Evolutionary conservation across 2,329 filamentous ascomycete genomes (phyloP), one percentile per base, ranked within the genome.

Genomic region (Helotiales sp.): DNA sequence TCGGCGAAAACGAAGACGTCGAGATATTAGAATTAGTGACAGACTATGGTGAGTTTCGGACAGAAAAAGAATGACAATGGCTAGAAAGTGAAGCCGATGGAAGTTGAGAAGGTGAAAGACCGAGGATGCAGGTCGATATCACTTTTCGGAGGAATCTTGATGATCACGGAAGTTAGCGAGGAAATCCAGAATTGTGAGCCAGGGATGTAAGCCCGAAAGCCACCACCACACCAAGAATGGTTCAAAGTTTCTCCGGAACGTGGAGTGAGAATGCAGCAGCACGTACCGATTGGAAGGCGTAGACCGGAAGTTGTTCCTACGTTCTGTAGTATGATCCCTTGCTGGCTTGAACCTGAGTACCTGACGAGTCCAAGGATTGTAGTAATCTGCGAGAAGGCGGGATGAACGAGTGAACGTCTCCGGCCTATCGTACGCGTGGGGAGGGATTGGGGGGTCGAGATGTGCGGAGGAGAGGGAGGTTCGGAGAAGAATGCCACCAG

Each of bases 341-440:
- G 61, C 58, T 62, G 63, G 45, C 67, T 64, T 64, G 63, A 70
- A 69, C 49, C 45, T 59, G 65, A 65, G 63, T 63, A 57, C 65
- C 57, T 69, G 70, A 70, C 67, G 62, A 64, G 59, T 63, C 60
- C 64, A 47, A 68, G 54, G 59, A 68, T 69, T 64, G 69, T 61
- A 28, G 58, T 65, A 64, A 70, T 70, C 45, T 66, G 72, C 65
- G 69, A 70, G 43, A 66, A 71, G 75, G 73, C 65, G 62, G 75
- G 76, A 78, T 78, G 72, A 77, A 77, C 76, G 76, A 78, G 75
- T 76, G 71, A 78, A 78, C 76, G 76, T 76, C 75, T 78, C 76
- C 76, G 72, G 71, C 75, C 73, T 74, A 69, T 67, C 69, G 68
- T 50, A 60, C 69, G 61, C 69, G 59, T 66, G 55, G 60, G 67